Evolutionary conservation across 495 filamentous ascomycete species (phyloP).

Genomic region (Cladorrhinum samala): DNA sequence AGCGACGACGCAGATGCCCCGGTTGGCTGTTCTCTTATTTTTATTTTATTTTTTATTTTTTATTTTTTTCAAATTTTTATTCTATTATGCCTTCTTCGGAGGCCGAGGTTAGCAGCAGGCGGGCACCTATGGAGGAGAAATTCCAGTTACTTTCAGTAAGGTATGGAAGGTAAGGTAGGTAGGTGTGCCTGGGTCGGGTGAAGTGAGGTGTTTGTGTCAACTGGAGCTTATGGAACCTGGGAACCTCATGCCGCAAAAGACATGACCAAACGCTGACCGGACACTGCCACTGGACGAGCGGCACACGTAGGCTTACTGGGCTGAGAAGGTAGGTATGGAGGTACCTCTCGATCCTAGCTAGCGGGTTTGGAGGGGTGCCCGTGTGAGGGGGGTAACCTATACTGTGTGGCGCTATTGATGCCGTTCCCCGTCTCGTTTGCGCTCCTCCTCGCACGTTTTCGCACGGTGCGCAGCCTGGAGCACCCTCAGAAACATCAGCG

Average conservation of each 20-base stretch:
- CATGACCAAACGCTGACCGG: background rate
- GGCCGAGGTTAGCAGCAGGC: no score
- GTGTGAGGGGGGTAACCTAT: no score
- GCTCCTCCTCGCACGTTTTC: background rate
- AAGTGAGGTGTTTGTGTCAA: constrained; percentile 14
- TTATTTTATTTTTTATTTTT: background rate
- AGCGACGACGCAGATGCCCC: constrained; percentile 3
- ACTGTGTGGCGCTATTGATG: background rate
- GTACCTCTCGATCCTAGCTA: background rate
- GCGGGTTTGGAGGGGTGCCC: background rate
- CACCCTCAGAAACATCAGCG: no score
- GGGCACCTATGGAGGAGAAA: no score
- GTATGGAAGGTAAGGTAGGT: background rate
- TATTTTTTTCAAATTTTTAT: constrained; percentile 6
- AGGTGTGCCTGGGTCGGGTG: background rate
- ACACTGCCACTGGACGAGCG: background rate
- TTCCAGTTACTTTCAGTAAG: background rate
- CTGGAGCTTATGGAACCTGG: background rate
- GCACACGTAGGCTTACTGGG: background rate
- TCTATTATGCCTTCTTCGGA: no score
- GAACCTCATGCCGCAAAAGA: background rate
- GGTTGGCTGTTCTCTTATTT: no score
- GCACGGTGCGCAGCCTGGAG: no score
- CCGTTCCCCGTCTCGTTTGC: background rate
- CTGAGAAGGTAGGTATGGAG: background rate